A percentile compares a stretch with the other conserved stretches of the same genome.
Conservation (phyloP, 2,329 filamentous ascomycete species). For the Claviceps monticola region DNA sequence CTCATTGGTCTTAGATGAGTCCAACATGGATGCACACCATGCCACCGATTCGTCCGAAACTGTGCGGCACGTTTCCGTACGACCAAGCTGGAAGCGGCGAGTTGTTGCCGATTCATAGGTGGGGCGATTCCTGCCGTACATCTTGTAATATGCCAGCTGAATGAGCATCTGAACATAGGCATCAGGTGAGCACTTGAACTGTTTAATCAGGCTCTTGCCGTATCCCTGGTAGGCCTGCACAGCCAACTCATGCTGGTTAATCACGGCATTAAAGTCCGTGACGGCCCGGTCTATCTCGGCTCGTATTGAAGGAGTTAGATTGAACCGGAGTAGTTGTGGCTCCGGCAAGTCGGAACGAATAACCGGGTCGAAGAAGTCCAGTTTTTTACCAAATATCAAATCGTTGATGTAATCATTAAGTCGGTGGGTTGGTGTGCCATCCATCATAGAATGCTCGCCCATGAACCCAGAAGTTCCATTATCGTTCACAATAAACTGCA, state of each 20-base stretch:
- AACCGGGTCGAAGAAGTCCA: conserved; percentile 69
- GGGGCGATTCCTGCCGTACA: conserved; percentile 94
- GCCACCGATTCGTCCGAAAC: conserved; percentile 85
- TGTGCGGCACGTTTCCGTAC: conserved; percentile 87
- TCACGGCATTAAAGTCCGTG: conserved; percentile 66
- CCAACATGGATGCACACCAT: conserved; percentile 79
- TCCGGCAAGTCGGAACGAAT: conserved; percentile 76
- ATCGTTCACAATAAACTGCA: conserved; percentile 96
- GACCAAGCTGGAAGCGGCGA: conserved; percentile 87
- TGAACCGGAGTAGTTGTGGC: conserved; percentile 64
- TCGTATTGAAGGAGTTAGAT: conserved; percentile 59
- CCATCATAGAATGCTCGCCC: conserved; percentile 99
- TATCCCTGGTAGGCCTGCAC: conserved; percentile 96
- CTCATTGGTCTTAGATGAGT: conserved; percentile 48
- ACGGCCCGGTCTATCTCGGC: conserved; percentile 67
- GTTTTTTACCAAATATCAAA: conserved; percentile 84
- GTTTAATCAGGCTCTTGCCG: conserved; percentile 97
- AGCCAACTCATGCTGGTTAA: conserved; percentile 75
- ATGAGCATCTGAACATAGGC: conserved; percentile 98
- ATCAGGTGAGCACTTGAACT: conserved; percentile 96
- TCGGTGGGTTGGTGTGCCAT: conserved; percentile 92
- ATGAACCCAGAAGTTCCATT: conserved; percentile 96
- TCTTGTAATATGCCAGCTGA: conserved; percentile 95
- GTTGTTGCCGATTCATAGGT: conserved; percentile 96
- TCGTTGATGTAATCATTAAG: conserved; percentile 91